phyloP scores from a whole-genome alignment of 306 rosid genomes.

The Sindora glabra region DNA sequence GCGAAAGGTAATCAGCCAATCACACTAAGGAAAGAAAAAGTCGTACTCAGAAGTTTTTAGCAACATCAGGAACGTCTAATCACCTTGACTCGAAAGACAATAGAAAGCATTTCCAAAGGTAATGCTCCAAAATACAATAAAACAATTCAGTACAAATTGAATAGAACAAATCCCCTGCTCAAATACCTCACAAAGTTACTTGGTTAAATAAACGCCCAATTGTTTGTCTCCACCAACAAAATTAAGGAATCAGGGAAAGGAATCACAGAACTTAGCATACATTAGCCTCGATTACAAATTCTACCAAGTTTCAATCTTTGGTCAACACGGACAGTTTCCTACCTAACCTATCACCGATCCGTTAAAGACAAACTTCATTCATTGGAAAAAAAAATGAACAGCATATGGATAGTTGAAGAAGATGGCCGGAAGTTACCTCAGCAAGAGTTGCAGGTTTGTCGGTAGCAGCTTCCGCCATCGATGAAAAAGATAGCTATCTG shows the following conservation, averaged over 20 bases:
- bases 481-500: conserved; percentile 28
- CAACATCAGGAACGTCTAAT: background rate
- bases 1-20: too few species aligned
- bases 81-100: background rate
- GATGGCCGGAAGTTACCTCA: conserved; percentile 36
- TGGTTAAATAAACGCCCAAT: background rate
- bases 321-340: too few species aligned
- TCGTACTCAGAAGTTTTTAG: background rate
- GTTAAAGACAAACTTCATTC: background rate
- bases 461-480: conserved; percentile 67
- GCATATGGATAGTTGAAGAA: background rate
- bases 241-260: too few species aligned
- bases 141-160: background rate
- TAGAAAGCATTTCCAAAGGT: background rate
- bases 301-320: too few species aligned
- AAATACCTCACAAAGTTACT: background rate
- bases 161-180: background rate
- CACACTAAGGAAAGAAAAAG: background rate
- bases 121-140: background rate
- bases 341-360: background rate
- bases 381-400: background rate
- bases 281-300: background rate
- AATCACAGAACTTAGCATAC: too few species aligned
- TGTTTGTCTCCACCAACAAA: too few species aligned
- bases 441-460: conserved; percentile 49